These are phyloP conservation scores for Dioscorea zingiberensis DNA, from an alignment of 106 monocot species.

Conservation along the genomic window DNA sequence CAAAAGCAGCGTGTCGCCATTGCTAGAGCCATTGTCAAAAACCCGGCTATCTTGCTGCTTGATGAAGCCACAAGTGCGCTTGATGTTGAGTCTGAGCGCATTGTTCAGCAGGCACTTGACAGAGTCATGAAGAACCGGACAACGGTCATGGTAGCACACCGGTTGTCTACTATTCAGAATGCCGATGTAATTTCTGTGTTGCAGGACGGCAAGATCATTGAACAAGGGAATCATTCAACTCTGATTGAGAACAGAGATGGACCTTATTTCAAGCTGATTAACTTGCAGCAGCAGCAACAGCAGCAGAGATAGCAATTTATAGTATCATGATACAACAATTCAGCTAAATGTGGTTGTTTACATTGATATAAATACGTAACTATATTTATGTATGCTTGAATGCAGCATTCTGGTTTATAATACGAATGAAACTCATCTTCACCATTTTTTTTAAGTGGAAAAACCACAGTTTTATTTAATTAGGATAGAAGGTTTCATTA, in stretches of 20 bases:
- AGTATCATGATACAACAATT: no score
- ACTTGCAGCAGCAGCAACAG: slow-evolving; percentile 67
- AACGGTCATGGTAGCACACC: slow-evolving; percentile 60
- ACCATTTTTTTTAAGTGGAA: no score
- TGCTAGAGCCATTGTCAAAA: slow-evolving; percentile 59
- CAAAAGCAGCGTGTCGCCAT: slow-evolving; percentile 72
- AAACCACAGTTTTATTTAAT: no score
- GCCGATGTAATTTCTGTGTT: slow-evolving; percentile 70
- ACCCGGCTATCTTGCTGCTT: slow-evolving; percentile 61
- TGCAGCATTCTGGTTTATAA: no score
- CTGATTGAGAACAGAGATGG: slow-evolving; percentile 60
- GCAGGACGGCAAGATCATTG: slow-evolving; percentile 67
- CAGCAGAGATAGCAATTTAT: slow-evolving; percentile 17
- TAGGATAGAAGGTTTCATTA: no score
- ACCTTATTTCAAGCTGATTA: slow-evolving; percentile 76
- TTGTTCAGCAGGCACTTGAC: slow-evolving; percentile 71
- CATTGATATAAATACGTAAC: no score
- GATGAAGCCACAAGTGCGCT: slow-evolving; percentile 75
- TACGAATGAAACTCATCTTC: no score
- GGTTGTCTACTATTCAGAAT: slow-evolving; percentile 67
- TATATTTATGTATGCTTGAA: no score
- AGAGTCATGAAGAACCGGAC: slow-evolving; percentile 59
- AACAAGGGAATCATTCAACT: slow-evolving; percentile 62
- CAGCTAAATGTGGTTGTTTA: no score
- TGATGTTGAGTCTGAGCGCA: slow-evolving; percentile 60